Evolutionary conservation across 345 rosid species (phyloP).

Genomic region (Eucalyptus sp.): DNA sequence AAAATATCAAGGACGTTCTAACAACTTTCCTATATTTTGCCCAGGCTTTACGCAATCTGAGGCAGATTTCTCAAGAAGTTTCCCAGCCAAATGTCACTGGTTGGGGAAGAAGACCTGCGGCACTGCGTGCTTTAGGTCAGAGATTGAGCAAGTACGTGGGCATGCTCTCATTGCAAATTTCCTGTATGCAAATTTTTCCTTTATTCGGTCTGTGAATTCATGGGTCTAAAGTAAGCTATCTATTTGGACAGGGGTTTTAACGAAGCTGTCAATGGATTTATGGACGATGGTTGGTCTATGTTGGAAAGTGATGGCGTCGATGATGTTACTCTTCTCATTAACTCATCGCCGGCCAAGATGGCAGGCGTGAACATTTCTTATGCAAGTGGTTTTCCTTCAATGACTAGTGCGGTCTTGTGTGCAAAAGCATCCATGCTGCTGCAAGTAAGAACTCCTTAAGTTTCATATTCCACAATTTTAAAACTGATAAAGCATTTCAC

Average conservation of each 20-base stretch:
- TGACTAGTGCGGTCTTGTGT: constrained; percentile 66
- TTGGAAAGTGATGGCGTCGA: constrained; percentile 90
- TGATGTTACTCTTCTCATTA: constrained; percentile 85
- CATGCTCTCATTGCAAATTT: neutral
- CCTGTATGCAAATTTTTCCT: neutral
- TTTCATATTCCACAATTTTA: neutral
- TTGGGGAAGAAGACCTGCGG: constrained; percentile 96
- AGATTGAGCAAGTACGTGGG: constrained; percentile 63
- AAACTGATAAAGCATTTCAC: neutral
- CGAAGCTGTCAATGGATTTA: constrained; percentile 90
- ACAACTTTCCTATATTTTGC: neutral
- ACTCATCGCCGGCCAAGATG: constrained; percentile 82
- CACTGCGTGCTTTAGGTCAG: constrained; percentile 72
- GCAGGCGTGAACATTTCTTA: constrained; percentile 64
- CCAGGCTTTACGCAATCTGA: constrained; percentile 86
- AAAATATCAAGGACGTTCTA: neutral
- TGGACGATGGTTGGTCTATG: constrained; percentile 94
- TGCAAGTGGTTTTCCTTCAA: constrained; percentile 55
- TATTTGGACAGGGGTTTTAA: constrained; percentile 68
- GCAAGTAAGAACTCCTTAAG: constrained; percentile 30
- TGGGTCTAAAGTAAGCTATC: neutral
- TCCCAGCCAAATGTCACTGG: constrained; percentile 78
- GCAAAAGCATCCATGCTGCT: constrained; percentile 98
- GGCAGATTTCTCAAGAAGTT: constrained; percentile 90
- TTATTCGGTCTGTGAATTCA: neutral